A percentile compares a stretch with the other conserved stretches of the same genome.
Evolutionary conservation across 164 flowering plant species (phyloP).

Genomic region (Euptelea pleiosperma): DNA sequence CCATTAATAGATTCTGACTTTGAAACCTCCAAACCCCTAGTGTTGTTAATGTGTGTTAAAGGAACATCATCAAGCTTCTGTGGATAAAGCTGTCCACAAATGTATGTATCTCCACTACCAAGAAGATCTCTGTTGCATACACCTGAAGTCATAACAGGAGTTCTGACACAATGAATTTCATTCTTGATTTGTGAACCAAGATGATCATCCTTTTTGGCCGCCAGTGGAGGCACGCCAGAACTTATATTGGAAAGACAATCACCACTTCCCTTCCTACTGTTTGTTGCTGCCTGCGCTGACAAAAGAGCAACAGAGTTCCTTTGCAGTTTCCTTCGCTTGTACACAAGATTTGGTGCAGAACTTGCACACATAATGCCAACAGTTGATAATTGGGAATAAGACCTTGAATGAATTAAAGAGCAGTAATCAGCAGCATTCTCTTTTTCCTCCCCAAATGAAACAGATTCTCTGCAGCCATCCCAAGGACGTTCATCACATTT

Average conservation of each 20-base stretch:
- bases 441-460: slow-evolving; percentile 14
- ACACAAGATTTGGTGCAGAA: slow-evolving; percentile 44
- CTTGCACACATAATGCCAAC: slow-evolving; percentile 31
- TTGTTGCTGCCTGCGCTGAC: slow-evolving; percentile 16
- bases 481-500: slow-evolving; percentile 23
- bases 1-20: slow-evolving; percentile 19
- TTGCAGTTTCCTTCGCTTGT: slow-evolving; percentile 44
- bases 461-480: slow-evolving; percentile 26
- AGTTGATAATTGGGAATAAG: slow-evolving; percentile 34
- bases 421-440: slow-evolving; percentile 16
- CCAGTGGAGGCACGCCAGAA: slow-evolving; percentile 29
- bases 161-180: slow-evolving; percentile 18
- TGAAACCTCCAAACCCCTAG: slow-evolving; percentile 8
- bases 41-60: not conserved
- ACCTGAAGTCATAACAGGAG: slow-evolving; percentile 18
- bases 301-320: slow-evolving; percentile 22
- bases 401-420: slow-evolving; percentile 17
- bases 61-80: slow-evolving; percentile 12
- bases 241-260: slow-evolving; percentile 28
- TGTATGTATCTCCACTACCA: slow-evolving; percentile 1
- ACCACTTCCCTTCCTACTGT: slow-evolving; percentile 27
- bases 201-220: slow-evolving; percentile 15
- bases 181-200: slow-evolving; percentile 15
- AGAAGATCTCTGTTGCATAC: slow-evolving; percentile 12
- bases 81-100: not conserved